These are phyloP conservation scores for Alternaria novae-zelandiae DNA, from an alignment of 2,329 filamentous ascomycete genomes.

Conservation along the genomic window DNA sequence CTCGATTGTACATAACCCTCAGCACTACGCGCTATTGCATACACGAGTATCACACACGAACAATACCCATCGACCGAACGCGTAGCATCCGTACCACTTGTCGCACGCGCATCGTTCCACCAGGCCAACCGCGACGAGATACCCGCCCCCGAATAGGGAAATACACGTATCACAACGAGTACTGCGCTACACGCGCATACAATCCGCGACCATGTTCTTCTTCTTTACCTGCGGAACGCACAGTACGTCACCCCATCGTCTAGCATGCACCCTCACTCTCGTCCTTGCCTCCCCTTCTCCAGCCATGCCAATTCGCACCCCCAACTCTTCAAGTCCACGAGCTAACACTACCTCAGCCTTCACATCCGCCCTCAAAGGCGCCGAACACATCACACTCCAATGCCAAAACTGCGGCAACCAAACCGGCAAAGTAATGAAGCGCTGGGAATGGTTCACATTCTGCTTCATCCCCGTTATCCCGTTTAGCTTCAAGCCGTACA, in stretches of 20 bases:
- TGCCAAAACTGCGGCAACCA: slow-evolving; percentile 62
- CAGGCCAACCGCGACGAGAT: background rate
- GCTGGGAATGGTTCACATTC: slow-evolving; percentile 72
- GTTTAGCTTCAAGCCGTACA: slow-evolving; percentile 63
- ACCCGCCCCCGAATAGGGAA: background rate
- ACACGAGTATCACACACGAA: background rate
- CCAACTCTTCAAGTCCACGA: background rate
- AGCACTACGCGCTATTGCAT: background rate
- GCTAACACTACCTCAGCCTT: slow-evolving; percentile 49
- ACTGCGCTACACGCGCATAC: slow-evolving; percentile 1
- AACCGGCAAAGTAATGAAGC: slow-evolving; percentile 37
- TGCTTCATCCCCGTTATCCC: slow-evolving; percentile 79
- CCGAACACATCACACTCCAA: slow-evolving; percentile 58
- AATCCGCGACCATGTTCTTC: slow-evolving; percentile 50
- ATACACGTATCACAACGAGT: background rate
- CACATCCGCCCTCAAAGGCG: slow-evolving; percentile 52
- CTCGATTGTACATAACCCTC: background rate
- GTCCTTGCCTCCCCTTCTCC: too few species aligned
- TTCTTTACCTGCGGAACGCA: slow-evolving; percentile 60
- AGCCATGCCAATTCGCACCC: too few species aligned
- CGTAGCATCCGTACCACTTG: background rate
- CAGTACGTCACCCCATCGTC: slow-evolving; percentile 40
- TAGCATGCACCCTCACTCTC: too few species aligned
- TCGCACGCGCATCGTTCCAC: background rate
- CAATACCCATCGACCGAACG: background rate